Evolutionary conservation across 257 asterid species (phyloP), one percentile per base, ranked within the genome.

Genomic region (Nicotiana tomentosiformis): DNA sequence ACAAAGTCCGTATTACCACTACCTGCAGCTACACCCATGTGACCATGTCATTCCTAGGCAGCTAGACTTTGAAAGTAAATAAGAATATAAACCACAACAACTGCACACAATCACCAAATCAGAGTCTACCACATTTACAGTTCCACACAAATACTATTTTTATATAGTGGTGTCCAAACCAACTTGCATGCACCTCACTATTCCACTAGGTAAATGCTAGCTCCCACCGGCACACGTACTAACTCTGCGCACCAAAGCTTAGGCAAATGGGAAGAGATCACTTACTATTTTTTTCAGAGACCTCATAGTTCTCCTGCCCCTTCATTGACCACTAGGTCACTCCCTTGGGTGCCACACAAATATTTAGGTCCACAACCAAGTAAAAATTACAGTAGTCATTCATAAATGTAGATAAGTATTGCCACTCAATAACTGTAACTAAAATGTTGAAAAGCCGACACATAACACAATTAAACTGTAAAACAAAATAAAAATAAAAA

Each of bases 51-150:
- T 49, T 76, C 43, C 39, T 76, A 43, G 51, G 51, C 51, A 43
- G 51, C 51, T 9, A 76, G 80, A 76, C 26, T 26, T 29, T 8
- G 64, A 26, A 51, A 72, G 15, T 49, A n/a, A 43, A 76, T 49
- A 18, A 20, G 46, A 74, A 51, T 16, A 51, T 55, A 4, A 76
- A 51, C 64, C 26, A 51, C 46, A 74, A 14, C 43, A 39, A 76
- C 16, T 26, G 64, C 26, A 76, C 3, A 0, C 3, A 1, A 76
- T 76, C 61, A 29, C 64, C 46, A 76, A 7, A 76, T 16, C 64
- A 76, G 46, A 49, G 80, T 76, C 80, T 51, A 76, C 80, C 64
- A 76, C 64, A 51, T 51, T 49, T 30, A 61, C 80, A 26, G 64
- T 76, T 76, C 64, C 80, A 76, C 39, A 76, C 10, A 26, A 51